A percentile compares a stretch with the other conserved stretches of the same genome.
phyloP scores from a whole-genome alignment of 768 basidiomycete species.

The Zangia roseola region DNA sequence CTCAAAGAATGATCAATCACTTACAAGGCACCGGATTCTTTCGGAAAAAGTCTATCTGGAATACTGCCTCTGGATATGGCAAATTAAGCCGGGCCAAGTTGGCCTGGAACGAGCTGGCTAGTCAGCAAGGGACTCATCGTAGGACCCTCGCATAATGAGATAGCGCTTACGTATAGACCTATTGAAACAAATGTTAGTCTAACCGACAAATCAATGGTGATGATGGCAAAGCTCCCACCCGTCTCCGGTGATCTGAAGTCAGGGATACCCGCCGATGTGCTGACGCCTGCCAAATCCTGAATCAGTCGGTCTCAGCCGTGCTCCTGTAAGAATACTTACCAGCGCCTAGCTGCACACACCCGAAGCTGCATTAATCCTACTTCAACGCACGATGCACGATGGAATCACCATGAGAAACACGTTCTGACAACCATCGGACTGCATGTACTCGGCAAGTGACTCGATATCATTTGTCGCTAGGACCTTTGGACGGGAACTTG shows the following conservation, averaged over 20 bases:
- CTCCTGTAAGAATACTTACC: conserved; percentile 39
- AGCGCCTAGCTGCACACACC: conserved; percentile 56
- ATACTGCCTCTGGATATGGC: conserved; percentile 95
- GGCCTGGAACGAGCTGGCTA: conserved; percentile 42
- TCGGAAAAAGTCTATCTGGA: conserved; percentile 86
- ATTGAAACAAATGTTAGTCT: not conserved
- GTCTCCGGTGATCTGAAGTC: conserved; percentile 88
- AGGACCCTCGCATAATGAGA: not conserved
- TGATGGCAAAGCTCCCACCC: conserved; percentile 42
- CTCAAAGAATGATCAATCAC: conserved; percentile 19
- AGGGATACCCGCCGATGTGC: conserved; percentile 81
- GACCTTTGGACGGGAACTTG: conserved; percentile 8
- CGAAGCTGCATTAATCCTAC: conserved; percentile 1
- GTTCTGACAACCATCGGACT: conserved; percentile 63
- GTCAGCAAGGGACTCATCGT: not conserved
- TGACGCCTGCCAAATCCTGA: conserved; percentile 49
- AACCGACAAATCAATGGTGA: not conserved
- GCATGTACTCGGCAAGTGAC: conserved; percentile 63
- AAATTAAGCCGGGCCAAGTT: conserved; percentile 75
- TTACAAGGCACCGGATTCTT: conserved; percentile 76
- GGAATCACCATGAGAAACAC: conserved; percentile 68
- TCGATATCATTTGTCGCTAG: conserved; percentile 39
- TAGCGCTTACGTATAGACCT: conserved; percentile 31
- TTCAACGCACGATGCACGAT: not conserved
- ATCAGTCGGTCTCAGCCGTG: not conserved